Percentiles rank a stretch among this genome's conserved stretches.
Evolutionary conservation across 2,329 filamentous ascomycete genomes (phyloP).

Genomic region (Aspergillus quadrilineatus): DNA sequence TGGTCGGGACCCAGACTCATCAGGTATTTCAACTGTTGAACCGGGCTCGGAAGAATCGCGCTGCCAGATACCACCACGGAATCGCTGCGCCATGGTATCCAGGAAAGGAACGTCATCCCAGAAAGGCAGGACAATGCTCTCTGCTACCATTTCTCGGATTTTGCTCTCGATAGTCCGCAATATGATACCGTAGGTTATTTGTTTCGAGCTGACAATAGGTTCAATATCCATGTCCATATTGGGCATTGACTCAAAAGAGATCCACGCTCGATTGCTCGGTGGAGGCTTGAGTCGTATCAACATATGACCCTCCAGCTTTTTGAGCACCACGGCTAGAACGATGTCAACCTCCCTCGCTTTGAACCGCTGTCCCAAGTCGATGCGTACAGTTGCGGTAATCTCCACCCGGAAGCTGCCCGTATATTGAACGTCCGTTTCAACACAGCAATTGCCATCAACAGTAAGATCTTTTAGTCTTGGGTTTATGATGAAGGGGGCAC

Average conservation of each 20-base stretch:
- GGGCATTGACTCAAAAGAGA: conserved; percentile 90
- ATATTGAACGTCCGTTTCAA: conserved; percentile 86
- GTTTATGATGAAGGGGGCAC: conserved; percentile 85
- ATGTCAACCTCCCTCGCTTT: conserved; percentile 88
- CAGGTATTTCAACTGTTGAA: conserved; percentile 38
- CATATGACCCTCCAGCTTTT: conserved; percentile 79
- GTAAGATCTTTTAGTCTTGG: conserved; percentile 84
- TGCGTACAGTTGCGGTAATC: conserved; percentile 86
- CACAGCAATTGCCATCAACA: conserved; percentile 82
- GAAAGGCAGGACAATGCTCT: conserved; percentile 86
- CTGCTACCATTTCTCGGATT: conserved; percentile 89
- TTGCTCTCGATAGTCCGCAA: conserved; percentile 90
- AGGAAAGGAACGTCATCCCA: conserved; percentile 97
- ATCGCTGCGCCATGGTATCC: conserved; percentile 71
- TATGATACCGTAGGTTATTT: conserved; percentile 93
- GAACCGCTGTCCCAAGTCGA: conserved; percentile 85
- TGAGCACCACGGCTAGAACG: conserved; percentile 79
- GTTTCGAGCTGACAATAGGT: conserved; percentile 89
- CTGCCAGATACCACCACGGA: conserved; percentile 82
- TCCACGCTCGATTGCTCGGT: conserved; percentile 94
- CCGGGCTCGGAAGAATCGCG: conserved; percentile 45
- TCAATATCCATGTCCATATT: conserved; percentile 93
- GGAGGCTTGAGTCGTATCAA: conserved; percentile 88
- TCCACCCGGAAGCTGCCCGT: conserved; percentile 86
- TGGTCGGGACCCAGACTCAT: conserved; percentile 30